Base-by-base conservation (phyloP, 2,329 filamentous ascomycete species). In the Penicillium polonicum region DNA sequence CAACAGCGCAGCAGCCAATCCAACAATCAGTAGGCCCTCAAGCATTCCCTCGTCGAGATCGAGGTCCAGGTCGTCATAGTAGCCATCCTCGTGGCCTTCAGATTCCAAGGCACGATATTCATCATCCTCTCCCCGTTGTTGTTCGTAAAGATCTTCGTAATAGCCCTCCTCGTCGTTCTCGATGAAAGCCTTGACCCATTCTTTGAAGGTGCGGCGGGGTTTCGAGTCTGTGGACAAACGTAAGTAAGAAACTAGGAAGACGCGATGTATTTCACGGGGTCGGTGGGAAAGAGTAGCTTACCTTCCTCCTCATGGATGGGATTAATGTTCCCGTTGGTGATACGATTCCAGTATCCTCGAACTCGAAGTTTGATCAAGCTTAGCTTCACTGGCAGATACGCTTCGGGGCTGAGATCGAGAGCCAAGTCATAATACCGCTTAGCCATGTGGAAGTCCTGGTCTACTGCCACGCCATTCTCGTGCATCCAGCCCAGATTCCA, bases 401-500 rank as follows among this genome's bases (percentile, higher is more conserved):
- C 92, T 75, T 99, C 95, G 48, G 88, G 83, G 68, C 96, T 99
- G 0, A 93, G 92, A 69, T 92, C 91, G 31, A 97, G 79, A 1
- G 94, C 93, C 60, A 94, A 84, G 68, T 99, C 94, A 71, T 99
- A 99, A 76, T 92, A 96, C 53, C 94, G 83, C 77, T 99, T 99
- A 2, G 95, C 94, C 56, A 99, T 86, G 70, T 99, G 94, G 73
- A 95, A 99, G 71, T 99, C 94, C 72, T 99, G 94, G 54, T 90
- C 88, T 21, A 97, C 84, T 2, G 92, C 91, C 49, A 97, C 82
- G 8, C 94, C 94, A 69, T 97, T 97, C 76, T 99, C 94, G 70
- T 99, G 92, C 93, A 99, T 97, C 94, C 94, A 99, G 5, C 94
- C 95, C 15, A 99, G 81, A 68, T 99, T 97, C 85, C 92, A 99